These are phyloP conservation scores for Fagopyrum tataricum DNA, from an alignment of 148 eudicot species.

Conservation along the genomic window DNA sequence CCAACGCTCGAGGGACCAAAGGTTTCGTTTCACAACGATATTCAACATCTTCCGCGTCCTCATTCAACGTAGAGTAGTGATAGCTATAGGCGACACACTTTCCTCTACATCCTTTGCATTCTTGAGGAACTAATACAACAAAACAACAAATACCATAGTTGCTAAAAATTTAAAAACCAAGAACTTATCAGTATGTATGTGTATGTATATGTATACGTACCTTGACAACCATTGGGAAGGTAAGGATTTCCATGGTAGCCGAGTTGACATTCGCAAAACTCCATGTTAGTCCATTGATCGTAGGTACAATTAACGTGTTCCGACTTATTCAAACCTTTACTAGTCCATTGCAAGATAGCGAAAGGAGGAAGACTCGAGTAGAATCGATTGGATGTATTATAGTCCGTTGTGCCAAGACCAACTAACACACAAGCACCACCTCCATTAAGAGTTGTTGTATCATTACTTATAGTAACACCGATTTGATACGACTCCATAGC, in stretches of 20 bases:
- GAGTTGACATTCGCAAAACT: neutral
- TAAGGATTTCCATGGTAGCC: neutral
- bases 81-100: too few relatives aligned
- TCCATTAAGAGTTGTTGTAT: neutral
- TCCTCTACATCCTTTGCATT: too few relatives aligned
- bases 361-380: neutral
- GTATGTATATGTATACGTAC: too few relatives aligned
- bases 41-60: too few relatives aligned
- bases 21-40: too few relatives aligned
- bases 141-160: too few relatives aligned
- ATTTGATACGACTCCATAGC: neutral
- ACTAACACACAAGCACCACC: neutral
- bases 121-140: too few relatives aligned
- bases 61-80: too few relatives aligned
- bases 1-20: too few relatives aligned
- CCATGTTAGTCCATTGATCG: neutral
- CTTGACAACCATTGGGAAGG: neutral
- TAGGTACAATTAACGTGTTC: neutral
- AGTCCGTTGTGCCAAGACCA: neutral
- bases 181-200: too few relatives aligned
- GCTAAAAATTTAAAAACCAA: too few relatives aligned
- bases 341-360: neutral
- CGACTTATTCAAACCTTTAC: neutral
- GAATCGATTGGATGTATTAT: neutral
- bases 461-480: neutral